Conservation (phyloP, 2,329 filamentous ascomycete species). For the Cladorrhinum sp. region DNA sequence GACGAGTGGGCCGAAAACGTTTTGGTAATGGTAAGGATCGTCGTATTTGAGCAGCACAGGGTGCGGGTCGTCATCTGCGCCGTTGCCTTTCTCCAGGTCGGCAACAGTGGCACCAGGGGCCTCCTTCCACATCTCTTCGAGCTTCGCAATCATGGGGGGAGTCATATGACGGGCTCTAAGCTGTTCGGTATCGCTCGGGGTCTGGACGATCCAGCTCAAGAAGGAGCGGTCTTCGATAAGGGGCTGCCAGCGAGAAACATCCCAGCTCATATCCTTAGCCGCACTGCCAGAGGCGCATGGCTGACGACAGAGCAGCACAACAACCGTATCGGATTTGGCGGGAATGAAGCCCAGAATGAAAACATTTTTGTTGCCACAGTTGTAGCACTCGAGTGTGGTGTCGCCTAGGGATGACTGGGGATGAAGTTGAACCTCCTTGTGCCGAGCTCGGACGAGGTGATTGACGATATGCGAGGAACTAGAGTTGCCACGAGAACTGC, state of each 20-base stretch:
- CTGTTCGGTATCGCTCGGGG: constrained; percentile 91
- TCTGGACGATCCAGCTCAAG: constrained; percentile 84
- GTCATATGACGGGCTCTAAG: constrained; percentile 90
- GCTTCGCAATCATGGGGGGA: constrained; percentile 89
- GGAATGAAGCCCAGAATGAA: constrained; percentile 97
- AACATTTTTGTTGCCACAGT: constrained; percentile 98
- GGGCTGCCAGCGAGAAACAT: constrained; percentile 95
- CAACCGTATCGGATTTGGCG: constrained; percentile 96
- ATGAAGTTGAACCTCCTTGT: constrained; percentile 98
- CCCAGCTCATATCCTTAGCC: constrained; percentile 99
- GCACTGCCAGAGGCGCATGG: constrained; percentile 93
- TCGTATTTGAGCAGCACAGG: constrained; percentile 93
- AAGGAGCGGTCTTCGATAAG: constrained; percentile 97
- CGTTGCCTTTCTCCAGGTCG: constrained; percentile 86
- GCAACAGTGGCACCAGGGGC: constrained; percentile 83
- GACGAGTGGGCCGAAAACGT: constrained; percentile 94
- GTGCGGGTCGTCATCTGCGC: constrained; percentile 90
- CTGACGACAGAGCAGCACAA: constrained; percentile 93
- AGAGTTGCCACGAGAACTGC: constrained; percentile 92
- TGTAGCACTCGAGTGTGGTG: constrained; percentile 97
- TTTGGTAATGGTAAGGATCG: constrained; percentile 97
- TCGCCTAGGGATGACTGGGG: constrained; percentile 90
- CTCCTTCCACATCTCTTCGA: constrained; percentile 99
- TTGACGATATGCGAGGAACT: constrained; percentile 98
- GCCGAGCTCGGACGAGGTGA: constrained; percentile 91